phyloP scores from a whole-genome alignment of 164 flowering plant genomes.

The Euptelea pleiosperma region DNA sequence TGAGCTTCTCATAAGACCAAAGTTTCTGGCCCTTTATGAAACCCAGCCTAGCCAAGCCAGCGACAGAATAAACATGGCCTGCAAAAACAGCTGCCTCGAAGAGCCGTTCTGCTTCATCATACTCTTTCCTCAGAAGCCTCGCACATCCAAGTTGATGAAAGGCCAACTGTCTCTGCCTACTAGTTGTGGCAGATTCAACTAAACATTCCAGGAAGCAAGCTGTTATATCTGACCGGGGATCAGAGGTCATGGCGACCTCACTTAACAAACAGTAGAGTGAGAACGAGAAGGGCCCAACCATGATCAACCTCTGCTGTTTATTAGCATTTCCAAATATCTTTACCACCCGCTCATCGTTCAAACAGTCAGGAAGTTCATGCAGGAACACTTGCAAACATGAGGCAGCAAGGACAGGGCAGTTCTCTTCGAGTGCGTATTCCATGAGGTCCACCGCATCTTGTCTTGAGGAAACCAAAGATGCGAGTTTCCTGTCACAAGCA shows the following conservation, averaged over 20 bases:
- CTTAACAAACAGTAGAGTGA: conserved; percentile 76
- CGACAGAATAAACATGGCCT: conserved; percentile 80
- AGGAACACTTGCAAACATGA: conserved; percentile 89
- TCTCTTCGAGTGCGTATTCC: conserved; percentile 80
- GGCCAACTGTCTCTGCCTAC: conserved; percentile 64
- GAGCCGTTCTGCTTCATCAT: conserved; percentile 67
- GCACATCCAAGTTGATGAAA: conserved; percentile 87
- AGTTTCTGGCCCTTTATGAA: conserved; percentile 47
- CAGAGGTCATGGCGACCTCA: conserved; percentile 70
- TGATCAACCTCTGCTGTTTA: conserved; percentile 46
- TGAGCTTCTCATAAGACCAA: conserved; percentile 64
- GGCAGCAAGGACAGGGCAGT: conserved; percentile 70
- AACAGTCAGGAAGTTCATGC: conserved; percentile 73
- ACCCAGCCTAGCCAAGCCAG: conserved; percentile 75
- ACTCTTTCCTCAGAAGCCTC: conserved; percentile 75
- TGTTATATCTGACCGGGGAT: conserved; percentile 60
- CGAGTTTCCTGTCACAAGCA: conserved; percentile 85
- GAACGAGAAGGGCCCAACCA: conserved; percentile 78
- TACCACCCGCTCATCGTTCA: conserved; percentile 66
- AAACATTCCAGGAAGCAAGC: conserved; percentile 55
- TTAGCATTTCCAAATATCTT: conserved; percentile 47
- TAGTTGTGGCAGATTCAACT: conserved; percentile 55
- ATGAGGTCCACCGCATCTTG: conserved; percentile 80
- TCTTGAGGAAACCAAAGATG: conserved; percentile 62
- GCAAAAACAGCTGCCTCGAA: conserved; percentile 66